Conservation (phyloP, 2,329 filamentous ascomycete genomes). For the Juglanconis sp. region DNA sequence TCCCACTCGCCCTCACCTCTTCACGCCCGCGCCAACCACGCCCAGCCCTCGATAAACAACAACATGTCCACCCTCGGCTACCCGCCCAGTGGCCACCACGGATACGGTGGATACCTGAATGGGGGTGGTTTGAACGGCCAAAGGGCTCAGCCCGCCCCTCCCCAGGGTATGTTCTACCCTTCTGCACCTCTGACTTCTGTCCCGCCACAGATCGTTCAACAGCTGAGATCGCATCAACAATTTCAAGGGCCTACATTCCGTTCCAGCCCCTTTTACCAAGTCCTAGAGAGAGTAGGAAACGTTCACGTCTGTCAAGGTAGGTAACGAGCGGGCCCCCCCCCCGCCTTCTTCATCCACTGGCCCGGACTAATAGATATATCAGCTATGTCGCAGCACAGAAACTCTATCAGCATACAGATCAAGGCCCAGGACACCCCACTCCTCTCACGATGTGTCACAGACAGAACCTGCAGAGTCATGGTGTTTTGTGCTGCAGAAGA, state of each 20-base stretch:
- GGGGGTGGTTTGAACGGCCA: constrained; percentile 9
- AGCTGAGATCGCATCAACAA: constrained; percentile 4
- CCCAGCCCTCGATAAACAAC: constrained; percentile 3
- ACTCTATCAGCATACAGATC: constrained; percentile 44
- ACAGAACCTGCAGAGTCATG: constrained; percentile 69
- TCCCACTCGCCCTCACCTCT: not conserved
- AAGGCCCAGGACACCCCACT: constrained; percentile 49
- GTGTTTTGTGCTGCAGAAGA: constrained; percentile 75
- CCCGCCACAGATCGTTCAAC: not conserved
- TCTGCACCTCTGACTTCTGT: not conserved
- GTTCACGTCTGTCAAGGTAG: constrained; percentile 71
- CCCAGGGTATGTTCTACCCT: constrained; percentile 11
- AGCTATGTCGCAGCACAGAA: constrained; percentile 56
- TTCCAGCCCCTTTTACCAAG: constrained; percentile 79
- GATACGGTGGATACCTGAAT: not conserved
- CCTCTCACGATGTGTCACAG: constrained; percentile 53
- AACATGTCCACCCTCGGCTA: constrained; percentile 10
- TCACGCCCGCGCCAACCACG: constrained; percentile 3
- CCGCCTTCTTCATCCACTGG: not conserved
- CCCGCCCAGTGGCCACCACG: constrained; percentile 8
- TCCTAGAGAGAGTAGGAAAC: constrained; percentile 62
- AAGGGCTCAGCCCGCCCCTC: constrained; percentile 8
- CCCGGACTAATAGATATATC: constrained; percentile 11
- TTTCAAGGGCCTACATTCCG: constrained; percentile 46
- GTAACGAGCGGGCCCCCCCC: constrained; percentile 24